These are phyloP conservation scores for Capsaspora owczarzaki DNA, from an alignment of 78 protist species.

Conservation along the genomic window DNA sequence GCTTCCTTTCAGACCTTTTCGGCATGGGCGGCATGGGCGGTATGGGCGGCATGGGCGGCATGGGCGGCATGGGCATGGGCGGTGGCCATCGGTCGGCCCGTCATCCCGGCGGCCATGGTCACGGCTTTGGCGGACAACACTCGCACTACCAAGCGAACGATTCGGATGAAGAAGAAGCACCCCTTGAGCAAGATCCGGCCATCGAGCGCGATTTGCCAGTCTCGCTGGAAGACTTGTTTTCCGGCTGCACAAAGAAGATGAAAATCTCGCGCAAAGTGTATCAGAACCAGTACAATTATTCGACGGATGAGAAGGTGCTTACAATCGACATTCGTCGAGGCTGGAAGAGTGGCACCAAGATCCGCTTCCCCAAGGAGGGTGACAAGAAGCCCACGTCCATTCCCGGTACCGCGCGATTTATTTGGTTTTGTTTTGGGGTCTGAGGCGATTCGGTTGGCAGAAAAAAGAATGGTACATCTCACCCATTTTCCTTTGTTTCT, in stretches of 20 bases:
- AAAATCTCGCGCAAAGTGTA: conserved; percentile 16
- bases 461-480: conserved; percentile 4
- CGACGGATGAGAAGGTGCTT: conserved; percentile 14
- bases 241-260: conserved; percentile 21
- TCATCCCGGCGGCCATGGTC: not conserved
- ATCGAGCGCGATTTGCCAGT: not conserved
- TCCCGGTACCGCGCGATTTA: conserved; percentile 9
- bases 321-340: conserved; percentile 42
- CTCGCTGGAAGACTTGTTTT: conserved; percentile 26
- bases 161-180: too few species aligned
- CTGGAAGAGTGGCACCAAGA: conserved; percentile 44
- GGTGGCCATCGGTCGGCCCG: not conserved
- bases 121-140: not conserved
- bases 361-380: conserved; percentile 49
- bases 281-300: not conserved
- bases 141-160: too few species aligned
- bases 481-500: not conserved
- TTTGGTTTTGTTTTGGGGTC: not conserved
- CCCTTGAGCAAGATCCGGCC: not conserved
- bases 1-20: not conserved
- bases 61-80: not conserved
- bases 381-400: conserved; percentile 14
- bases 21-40: conserved; percentile 6
- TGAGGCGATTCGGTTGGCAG: not conserved
- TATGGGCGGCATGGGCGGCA: conserved; percentile 6